Conservation (phyloP, 495 filamentous ascomycete species). For the Cryomyces minteri region DNA sequence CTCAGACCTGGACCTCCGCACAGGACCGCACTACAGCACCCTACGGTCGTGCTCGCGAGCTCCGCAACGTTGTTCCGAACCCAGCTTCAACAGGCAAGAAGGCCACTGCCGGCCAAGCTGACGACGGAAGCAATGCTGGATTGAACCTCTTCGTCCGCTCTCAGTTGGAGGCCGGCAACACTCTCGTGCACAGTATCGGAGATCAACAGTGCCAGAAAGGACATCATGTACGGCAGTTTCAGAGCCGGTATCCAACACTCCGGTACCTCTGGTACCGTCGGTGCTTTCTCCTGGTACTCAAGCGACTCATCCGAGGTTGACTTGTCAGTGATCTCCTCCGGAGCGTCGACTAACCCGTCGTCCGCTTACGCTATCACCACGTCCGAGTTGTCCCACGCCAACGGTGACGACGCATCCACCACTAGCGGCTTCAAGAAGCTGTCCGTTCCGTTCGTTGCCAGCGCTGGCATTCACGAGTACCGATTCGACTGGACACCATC, state of each 20-base stretch:
- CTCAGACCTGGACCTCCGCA: background rate
- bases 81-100: constrained; percentile 16
- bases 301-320: constrained; percentile 68
- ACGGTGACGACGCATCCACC: constrained; percentile 36
- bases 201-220: constrained; percentile 32
- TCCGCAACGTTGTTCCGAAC: constrained; percentile 34
- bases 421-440: constrained; percentile 34
- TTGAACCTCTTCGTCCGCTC: constrained; percentile 39
- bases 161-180: constrained; percentile 14
- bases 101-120: constrained; percentile 16
- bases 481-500: constrained; percentile 51
- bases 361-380: constrained; percentile 52
- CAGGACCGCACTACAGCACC: background rate
- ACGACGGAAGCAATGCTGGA: constrained; percentile 31
- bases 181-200: constrained; percentile 40
- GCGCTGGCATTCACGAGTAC: constrained; percentile 47
- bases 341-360: constrained; percentile 21
- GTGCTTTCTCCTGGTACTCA: constrained; percentile 67
- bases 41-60: background rate
- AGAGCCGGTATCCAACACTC: constrained; percentile 45
- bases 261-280: constrained; percentile 41
- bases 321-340: constrained; percentile 51
- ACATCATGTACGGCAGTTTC: constrained; percentile 47
- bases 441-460: constrained; percentile 42
- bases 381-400: constrained; percentile 28